Evolutionary conservation across 805 yeast species (phyloP).

Genomic region (Vanderwaltozyma tropicalis): DNA sequence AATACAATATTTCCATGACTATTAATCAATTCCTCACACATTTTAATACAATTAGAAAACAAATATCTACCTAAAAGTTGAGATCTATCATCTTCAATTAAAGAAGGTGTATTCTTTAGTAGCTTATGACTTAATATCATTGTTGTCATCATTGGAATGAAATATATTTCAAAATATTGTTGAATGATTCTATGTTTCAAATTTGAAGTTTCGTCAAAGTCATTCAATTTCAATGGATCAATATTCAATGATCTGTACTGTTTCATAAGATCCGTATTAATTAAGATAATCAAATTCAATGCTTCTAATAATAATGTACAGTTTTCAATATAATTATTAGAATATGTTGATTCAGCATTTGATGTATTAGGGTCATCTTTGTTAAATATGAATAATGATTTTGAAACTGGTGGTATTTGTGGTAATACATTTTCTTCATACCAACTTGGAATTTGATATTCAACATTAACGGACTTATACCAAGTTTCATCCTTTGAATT

Average conservation of each 20-base stretch:
- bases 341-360: constrained; percentile 1
- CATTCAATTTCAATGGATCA: constrained; percentile 5
- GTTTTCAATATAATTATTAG: constrained; percentile 4
- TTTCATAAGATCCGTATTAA: constrained; percentile 9
- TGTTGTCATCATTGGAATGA: constrained; percentile 14
- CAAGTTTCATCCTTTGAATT: constrained; percentile 2
- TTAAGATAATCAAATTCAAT: constrained; percentile 8
- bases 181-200: constrained; percentile 15
- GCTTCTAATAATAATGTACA: constrained; percentile 10
- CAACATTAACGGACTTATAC: constrained; percentile 4
- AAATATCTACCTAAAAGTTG: constrained; percentile 4
- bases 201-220: constrained; percentile 1
- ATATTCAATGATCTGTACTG: constrained; percentile 10
- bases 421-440: constrained; percentile 17
- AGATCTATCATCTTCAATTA: neutral
- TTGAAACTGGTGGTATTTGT: constrained; percentile 24
- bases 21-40: constrained; percentile 29
- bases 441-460: constrained; percentile 17
- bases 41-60: constrained; percentile 12
- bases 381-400: constrained; percentile 22
- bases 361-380: constrained; percentile 1
- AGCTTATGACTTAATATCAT: constrained; percentile 16
- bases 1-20: constrained; percentile 30
- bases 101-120: neutral
- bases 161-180: constrained; percentile 15